phyloP scores from a whole-genome alignment of 768 basidiomycete genomes.

The Candolleomyces aberdarensis region DNA sequence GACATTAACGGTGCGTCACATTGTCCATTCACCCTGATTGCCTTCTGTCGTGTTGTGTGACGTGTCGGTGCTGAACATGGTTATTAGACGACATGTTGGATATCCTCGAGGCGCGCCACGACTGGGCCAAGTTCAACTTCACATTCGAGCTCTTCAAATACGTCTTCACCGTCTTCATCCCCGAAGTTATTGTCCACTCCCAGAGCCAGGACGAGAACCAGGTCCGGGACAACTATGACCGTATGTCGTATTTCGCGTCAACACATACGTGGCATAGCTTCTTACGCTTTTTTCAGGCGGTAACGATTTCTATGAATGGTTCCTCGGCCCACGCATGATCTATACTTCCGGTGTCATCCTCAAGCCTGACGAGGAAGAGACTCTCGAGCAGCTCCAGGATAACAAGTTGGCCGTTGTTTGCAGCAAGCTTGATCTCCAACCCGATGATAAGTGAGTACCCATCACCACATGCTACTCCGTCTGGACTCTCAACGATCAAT shows the following conservation, averaged over 20 bases:
- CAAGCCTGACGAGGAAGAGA: constrained; percentile 67
- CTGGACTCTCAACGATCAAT: constrained; percentile 23
- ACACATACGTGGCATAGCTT: not conserved
- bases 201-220: constrained; percentile 91
- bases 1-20: constrained; percentile 82
- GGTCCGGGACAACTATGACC: constrained; percentile 94
- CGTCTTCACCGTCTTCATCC: constrained; percentile 81
- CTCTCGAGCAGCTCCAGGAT: constrained; percentile 93
- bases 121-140: constrained; percentile 92
- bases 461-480: not conserved
- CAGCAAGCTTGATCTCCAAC: constrained; percentile 86
- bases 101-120: constrained; percentile 89
- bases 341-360: constrained; percentile 92
- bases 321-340: constrained; percentile 94
- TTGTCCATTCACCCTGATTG: constrained; percentile 1
- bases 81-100: constrained; percentile 85
- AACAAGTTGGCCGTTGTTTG: constrained; percentile 97
- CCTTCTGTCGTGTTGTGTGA: not conserved
- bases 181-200: constrained; percentile 95
- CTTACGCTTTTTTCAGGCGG: constrained; percentile 51
- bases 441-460: constrained; percentile 59
- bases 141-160: constrained; percentile 93
- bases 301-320: constrained; percentile 96
- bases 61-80: constrained; percentile 3
- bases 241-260: constrained; percentile 37